phyloP scores from a whole-genome alignment of 331 rosid species.

The Ulmus americana region DNA sequence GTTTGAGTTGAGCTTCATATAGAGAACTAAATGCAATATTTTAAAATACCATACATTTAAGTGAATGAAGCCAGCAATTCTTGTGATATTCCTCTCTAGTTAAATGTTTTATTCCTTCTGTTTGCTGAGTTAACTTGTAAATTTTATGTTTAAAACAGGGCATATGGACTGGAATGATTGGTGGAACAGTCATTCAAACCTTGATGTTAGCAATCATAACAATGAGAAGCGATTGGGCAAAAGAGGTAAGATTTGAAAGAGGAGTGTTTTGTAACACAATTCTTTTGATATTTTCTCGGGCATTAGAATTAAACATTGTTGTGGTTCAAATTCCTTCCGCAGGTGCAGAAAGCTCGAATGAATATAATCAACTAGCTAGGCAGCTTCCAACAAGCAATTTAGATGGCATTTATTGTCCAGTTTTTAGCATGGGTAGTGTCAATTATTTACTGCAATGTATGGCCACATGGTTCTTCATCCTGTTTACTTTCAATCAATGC shows the following conservation, averaged over 20 bases:
- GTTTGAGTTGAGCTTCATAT: too few species aligned
- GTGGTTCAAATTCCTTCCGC: slow-evolving; percentile 16
- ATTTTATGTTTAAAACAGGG: slow-evolving; percentile 28
- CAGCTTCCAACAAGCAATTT: slow-evolving; percentile 2
- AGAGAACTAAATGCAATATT: too few species aligned
- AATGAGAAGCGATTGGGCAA: slow-evolving; percentile 49
- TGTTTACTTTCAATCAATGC: too few species aligned
- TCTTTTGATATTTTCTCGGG: background rate
- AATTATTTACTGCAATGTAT: too few species aligned
- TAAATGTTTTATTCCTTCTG: background rate
- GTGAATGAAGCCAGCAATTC: background rate
- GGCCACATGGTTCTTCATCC: too few species aligned
- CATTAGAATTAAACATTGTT: background rate
- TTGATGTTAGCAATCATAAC: slow-evolving; percentile 36
- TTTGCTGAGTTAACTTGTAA: background rate
- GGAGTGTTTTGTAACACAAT: background rate
- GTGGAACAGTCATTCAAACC: slow-evolving; percentile 61
- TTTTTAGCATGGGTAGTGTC: background rate
- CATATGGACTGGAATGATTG: slow-evolving; percentile 57
- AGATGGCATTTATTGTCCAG: background rate
- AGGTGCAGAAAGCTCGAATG: slow-evolving; percentile 40
- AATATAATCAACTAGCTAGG: slow-evolving; percentile 25
- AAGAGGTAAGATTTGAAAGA: slow-evolving; percentile 32
- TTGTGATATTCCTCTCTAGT: background rate
- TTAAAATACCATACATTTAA: background rate